Percentiles rank a stretch among this genome's conserved stretches.
Conservation (phyloP, 345 rosid genomes). For the Populus nigra region DNA sequence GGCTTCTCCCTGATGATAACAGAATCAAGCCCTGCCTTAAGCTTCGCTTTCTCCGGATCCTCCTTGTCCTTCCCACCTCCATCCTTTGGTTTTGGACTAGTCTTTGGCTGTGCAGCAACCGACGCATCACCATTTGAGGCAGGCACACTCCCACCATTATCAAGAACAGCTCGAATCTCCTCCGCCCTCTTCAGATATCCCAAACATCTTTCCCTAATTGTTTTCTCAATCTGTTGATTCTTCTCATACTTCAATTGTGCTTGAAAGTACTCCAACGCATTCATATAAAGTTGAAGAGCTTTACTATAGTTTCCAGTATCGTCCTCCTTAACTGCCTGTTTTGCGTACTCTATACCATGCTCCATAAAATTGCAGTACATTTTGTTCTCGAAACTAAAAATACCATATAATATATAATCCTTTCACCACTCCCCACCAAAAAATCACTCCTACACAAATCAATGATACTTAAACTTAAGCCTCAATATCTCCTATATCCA, state of each 20-base stretch:
- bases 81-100: constrained; percentile 49
- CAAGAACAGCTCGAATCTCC: constrained; percentile 82
- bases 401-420: neutral
- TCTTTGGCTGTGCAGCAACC: constrained; percentile 58
- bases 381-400: neutral
- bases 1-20: constrained; percentile 86
- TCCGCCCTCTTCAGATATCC: constrained; percentile 86
- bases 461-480: neutral
- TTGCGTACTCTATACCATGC: constrained; percentile 85
- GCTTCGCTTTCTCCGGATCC: constrained; percentile 80
- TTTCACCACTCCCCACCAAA: neutral
- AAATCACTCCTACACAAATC: neutral
- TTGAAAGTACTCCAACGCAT: constrained; percentile 84
- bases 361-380: constrained; percentile 96
- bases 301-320: constrained; percentile 77
- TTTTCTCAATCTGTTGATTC: constrained; percentile 78
- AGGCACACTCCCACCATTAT: constrained; percentile 67
- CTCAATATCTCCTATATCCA: constrained; percentile 6
- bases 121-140: constrained; percentile 57
- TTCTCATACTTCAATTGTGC: constrained; percentile 91
- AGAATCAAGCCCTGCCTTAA: constrained; percentile 73
- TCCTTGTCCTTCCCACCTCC: constrained; percentile 56
- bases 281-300: constrained; percentile 82
- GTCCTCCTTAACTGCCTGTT: constrained; percentile 81
- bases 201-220: constrained; percentile 66